These are phyloP conservation scores for Fusarium odoratissimum DNA, from an alignment of 2,329 filamentous ascomycete species.

Conservation along the genomic window DNA sequence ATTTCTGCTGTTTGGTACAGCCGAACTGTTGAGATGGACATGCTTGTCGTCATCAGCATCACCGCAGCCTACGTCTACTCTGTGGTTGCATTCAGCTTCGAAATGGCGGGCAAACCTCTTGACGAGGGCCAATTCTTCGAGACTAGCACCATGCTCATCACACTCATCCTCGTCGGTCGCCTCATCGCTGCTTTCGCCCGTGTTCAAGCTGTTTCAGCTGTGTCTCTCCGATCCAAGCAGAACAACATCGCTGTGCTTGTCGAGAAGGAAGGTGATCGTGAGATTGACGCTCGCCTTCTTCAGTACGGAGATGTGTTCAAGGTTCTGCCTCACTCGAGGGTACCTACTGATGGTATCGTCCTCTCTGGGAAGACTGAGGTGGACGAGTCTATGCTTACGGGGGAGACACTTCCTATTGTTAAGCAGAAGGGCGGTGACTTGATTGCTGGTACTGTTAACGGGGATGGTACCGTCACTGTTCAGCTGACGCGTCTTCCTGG, in stretches of 20 bases:
- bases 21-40: conserved; percentile 65
- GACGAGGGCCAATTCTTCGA: conserved; percentile 42
- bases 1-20: conserved; percentile 58
- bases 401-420: neutral
- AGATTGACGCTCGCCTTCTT: conserved; percentile 67
- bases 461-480: conserved; percentile 61
- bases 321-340: conserved; percentile 60
- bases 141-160: conserved; percentile 57
- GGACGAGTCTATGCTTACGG: conserved; percentile 70
- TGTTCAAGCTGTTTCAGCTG: conserved; percentile 50
- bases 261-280: conserved; percentile 45
- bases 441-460: conserved; percentile 36
- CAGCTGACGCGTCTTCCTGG: conserved; percentile 62
- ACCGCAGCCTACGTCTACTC: conserved; percentile 65
- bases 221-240: conserved; percentile 60
- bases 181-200: conserved; percentile 53
- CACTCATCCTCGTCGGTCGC: conserved; percentile 53
- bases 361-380: conserved; percentile 65
- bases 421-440: conserved; percentile 8
- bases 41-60: conserved; percentile 66
- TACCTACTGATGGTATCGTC: conserved; percentile 70
- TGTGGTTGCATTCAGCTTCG: conserved; percentile 53
- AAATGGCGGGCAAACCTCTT: conserved; percentile 47
- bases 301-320: conserved; percentile 69
- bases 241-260: conserved; percentile 59